Evolutionary conservation across 2,329 filamentous ascomycete genomes (phyloP).

Genomic region (Ambrosiella xylebori): DNA sequence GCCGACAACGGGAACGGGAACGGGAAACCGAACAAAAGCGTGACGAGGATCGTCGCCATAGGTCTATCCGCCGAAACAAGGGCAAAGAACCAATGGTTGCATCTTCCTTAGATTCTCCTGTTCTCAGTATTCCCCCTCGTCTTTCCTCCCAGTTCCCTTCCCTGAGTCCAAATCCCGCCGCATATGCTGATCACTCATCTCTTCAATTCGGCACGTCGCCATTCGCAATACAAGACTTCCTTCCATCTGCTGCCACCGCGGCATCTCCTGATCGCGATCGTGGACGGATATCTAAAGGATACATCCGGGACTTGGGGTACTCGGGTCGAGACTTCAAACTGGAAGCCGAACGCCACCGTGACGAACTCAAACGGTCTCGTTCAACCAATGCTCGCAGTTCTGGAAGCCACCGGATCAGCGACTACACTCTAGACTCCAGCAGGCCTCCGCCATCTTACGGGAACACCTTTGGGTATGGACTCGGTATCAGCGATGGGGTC

Average conservation of each 20-base stretch:
- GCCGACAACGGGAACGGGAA: not conserved
- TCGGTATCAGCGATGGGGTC: not conserved
- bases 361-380: conserved; percentile 3
- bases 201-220: not conserved
- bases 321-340: not conserved
- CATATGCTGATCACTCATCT: not conserved
- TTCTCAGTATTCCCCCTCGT: not conserved
- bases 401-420: not conserved
- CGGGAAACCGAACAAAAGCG: not conserved
- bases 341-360: not conserved
- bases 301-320: not conserved
- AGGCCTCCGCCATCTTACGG: not conserved
- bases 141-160: not conserved
- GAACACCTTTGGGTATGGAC: not conserved
- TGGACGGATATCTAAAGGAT: not conserved
- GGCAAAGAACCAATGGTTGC: not conserved
- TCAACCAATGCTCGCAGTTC: not conserved
- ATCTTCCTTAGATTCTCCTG: not conserved
- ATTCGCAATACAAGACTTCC: not conserved
- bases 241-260: not conserved
- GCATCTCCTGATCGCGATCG: too few relatives aligned
- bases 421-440: not conserved
- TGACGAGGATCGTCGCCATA: not conserved
- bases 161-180: not conserved
- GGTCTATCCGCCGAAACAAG: not conserved